Conservation (phyloP, 2,329 filamentous ascomycete species). For the Eurotiales sp. region DNA sequence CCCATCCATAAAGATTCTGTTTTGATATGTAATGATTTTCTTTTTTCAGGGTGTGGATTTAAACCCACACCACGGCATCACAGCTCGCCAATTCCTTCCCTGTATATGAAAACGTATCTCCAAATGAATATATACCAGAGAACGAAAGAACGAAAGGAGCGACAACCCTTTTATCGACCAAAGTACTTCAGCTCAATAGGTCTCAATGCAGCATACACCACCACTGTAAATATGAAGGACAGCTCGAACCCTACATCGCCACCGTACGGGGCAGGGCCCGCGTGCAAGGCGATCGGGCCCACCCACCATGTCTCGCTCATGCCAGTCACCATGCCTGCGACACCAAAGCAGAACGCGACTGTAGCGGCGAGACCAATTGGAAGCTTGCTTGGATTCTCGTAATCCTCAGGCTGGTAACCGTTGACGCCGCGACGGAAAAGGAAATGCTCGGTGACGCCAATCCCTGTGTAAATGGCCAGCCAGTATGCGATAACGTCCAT, state of each 20-base stretch:
- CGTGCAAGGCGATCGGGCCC: conserved; percentile 62
- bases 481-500: conserved; percentile 68
- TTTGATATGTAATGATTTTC: no score
- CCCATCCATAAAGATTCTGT: no score
- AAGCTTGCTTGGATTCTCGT: conserved; percentile 55
- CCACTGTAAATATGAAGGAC: conserved; percentile 57
- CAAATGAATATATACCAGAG: no score
- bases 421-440: conserved; percentile 60
- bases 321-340: conserved; percentile 63
- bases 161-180: conserved; percentile 21
- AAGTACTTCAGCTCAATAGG: conserved; percentile 46
- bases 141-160: no score
- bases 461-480: conserved; percentile 68
- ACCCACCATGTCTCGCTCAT: conserved; percentile 70
- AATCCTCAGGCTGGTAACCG: conserved; percentile 57
- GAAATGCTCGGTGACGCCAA: conserved; percentile 64
- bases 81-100: no score
- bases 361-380: conserved; percentile 63
- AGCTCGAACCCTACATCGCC: conserved; percentile 64
- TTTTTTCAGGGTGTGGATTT: no score
- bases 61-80: no score
- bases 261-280: conserved; percentile 44
- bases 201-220: conserved; percentile 52
- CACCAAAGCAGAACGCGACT: conserved; percentile 60
- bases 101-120: no score